Evolutionary conservation across 2,329 filamentous ascomycete species (phyloP), one percentile per base, ranked within the genome.

Genomic region (Dactylellina sp.): DNA sequence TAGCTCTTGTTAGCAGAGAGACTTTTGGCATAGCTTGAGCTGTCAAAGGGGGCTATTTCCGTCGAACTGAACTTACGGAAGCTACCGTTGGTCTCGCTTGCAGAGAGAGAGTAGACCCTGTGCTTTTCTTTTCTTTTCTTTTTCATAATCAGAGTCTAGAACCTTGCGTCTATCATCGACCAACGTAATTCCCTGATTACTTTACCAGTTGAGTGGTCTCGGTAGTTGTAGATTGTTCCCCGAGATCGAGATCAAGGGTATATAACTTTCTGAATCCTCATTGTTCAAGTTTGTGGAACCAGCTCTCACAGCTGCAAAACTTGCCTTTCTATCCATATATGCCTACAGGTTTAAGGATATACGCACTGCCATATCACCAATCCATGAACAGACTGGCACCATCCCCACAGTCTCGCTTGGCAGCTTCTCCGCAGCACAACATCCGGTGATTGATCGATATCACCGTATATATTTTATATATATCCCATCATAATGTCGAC

Each of bases 341-440:
- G 68, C 47, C 40, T 61, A 46, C 60, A 44, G 28, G 24, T 55
- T 53, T 37, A 52, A 64, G 60, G 28, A 35, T 56, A 47, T 42
- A 49, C 40, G 42, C 50, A 32, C 44, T 37, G 47, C 37, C 60
- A 20, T 39, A 59, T 56, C 53, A 47, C 32, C 68, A 52, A 72
- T 61, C 68, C 39, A 72, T 72, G 68, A 64, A 39, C 59, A 65
- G 53, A 35, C 55, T 53, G 61, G 68, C 47, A 46, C 42, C 47
- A n/a, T 20, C 49, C 52, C 68, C 32, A 55, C 60, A 49, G 39
- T 47, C 53, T 37, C 46, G 47, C 35, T 49, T 44, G 53, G 37
- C 53, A 40, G 39, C 39, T 40, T 16, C 11, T 20, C 44, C 42
- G 20, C 60, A 57, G 16, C 56, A 64, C 44, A 65, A 44, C 60